Evolutionary conservation across 2,329 filamentous ascomycete genomes (phyloP).

Genomic region (Alternaria gaisen): DNA sequence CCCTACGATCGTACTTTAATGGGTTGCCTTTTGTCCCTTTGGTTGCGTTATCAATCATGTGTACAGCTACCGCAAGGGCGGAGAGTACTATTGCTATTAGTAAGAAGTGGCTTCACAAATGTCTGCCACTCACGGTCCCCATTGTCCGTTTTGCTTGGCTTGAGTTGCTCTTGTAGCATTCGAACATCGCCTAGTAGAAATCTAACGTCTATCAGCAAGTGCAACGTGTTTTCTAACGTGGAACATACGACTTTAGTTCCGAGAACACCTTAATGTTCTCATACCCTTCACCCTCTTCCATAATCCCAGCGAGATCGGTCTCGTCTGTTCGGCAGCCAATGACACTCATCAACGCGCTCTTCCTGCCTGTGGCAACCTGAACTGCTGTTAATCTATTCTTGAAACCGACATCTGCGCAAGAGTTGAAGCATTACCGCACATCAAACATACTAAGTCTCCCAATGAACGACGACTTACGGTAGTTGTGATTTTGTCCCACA

Average conservation of each 20-base stretch:
- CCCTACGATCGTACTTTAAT: slow-evolving; percentile 55
- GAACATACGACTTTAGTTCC: slow-evolving; percentile 66
- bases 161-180: slow-evolving; percentile 69
- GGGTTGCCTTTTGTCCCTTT: slow-evolving; percentile 66
- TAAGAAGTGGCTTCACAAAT: slow-evolving; percentile 13
- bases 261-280: slow-evolving; percentile 80
- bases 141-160: slow-evolving; percentile 70
- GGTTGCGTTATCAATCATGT: slow-evolving; percentile 91
- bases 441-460: slow-evolving; percentile 29
- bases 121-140: slow-evolving; percentile 72
- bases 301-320: slow-evolving; percentile 51
- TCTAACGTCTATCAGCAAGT: slow-evolving; percentile 41
- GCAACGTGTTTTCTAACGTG: no score
- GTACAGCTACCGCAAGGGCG: slow-evolving; percentile 82
- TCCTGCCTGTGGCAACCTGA: slow-evolving; percentile 71
- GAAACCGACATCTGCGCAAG: neutral
- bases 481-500: slow-evolving; percentile 90
- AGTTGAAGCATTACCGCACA: neutral
- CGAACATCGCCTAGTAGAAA: slow-evolving; percentile 75
- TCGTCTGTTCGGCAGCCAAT: slow-evolving; percentile 81
- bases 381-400: slow-evolving; percentile 9
- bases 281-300: slow-evolving; percentile 75
- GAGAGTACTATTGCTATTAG: slow-evolving; percentile 68
- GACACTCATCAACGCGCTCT: slow-evolving; percentile 79
- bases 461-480: slow-evolving; percentile 64